Evolutionary conservation across 2,329 filamentous ascomycete species (phyloP), one percentile per base, ranked within the genome.

Genomic region (Lasiodiplodia citricola): DNA sequence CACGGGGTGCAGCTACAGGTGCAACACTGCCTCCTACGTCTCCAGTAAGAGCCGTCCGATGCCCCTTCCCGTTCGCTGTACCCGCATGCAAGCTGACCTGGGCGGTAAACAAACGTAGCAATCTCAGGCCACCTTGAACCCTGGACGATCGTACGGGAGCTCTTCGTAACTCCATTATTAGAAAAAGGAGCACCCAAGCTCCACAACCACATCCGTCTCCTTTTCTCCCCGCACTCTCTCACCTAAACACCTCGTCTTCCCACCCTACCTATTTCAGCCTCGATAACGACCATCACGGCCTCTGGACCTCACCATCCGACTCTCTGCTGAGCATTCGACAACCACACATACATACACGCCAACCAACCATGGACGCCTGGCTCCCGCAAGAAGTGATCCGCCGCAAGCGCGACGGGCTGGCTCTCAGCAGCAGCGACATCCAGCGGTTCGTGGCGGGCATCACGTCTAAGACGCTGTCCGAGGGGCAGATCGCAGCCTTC

Each of bases 371-470:
- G 66, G 66, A 68, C 51, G 62, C 67, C 51, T 68, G 60, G 58
- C 60, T 68, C 51, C 67, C 67, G 6, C 67, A 68, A 52, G 67
- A 68, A 65, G 60, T 65, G 37, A 68, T 68, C 60, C 67, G 67
- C 51, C 67, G 60, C 60, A 68, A 68, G 55, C 67, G 67, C 58
- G 67, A 68, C 31, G 67, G 67, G 38, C 60, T 68, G 21, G 50
- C 67, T 8, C 67, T 68, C 38, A 65, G 58, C 52, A 56, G 37
- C 11, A 28, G 51, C 37, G 67, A 68, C 37, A 68, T 68, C 67
- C 67, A 68, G 13, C 60, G 58, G 25, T 68, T 68, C 58, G 60
- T 68, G 18, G 54, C 67, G 21, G 58, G 58, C 38, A 68, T 68
- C 14, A 57, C 67, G 5, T n/a, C 41, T 41, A 51, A 51, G 21